phyloP scores from a whole-genome alignment of 2,329 filamentous ascomycete species.

The Pyrenophora tritici-repentis region DNA sequence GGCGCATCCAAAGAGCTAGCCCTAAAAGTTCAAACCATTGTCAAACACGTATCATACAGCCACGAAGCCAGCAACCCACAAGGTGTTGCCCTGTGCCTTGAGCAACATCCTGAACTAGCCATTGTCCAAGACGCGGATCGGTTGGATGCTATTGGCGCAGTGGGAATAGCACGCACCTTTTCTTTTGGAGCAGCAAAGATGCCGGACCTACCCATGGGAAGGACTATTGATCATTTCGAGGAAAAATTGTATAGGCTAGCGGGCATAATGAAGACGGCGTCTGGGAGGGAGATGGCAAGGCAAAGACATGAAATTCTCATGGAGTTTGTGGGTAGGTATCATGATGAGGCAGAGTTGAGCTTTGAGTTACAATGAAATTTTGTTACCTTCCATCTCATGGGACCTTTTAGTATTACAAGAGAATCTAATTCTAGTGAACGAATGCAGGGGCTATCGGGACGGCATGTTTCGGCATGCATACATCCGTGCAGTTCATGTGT shows the following conservation, averaged over 20 bases:
- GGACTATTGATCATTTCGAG: constrained; percentile 43
- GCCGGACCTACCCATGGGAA: constrained; percentile 29
- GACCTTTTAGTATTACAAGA: no score
- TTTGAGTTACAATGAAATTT: constrained; percentile 16
- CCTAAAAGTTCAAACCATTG: constrained; percentile 70
- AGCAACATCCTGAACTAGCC: constrained; percentile 71
- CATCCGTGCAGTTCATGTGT: no score
- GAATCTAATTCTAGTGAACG: no score
- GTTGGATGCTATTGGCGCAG: constrained; percentile 85
- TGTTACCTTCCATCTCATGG: no score
- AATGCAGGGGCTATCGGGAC: no score
- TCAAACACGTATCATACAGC: constrained; percentile 77
- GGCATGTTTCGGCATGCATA: no score
- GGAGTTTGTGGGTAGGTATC: constrained; percentile 24
- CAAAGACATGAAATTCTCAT: constrained; percentile 19
- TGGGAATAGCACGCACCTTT: constrained; percentile 81
- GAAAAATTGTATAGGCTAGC: constrained; percentile 43
- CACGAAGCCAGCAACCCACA: constrained; percentile 70
- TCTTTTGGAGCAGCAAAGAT: constrained; percentile 67
- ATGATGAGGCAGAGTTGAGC: constrained; percentile 16
- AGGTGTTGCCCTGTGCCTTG: constrained; percentile 65
- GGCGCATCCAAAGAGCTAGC: constrained; percentile 66
- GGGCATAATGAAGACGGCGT: constrained; percentile 45
- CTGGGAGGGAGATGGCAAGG: constrained; percentile 28
- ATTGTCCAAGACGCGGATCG: constrained; percentile 92